A percentile compares a stretch with the other conserved stretches of the same genome.
Evolutionary conservation across 352 stramenopile species (phyloP).

Genomic region (Globisporangium viniferum): DNA sequence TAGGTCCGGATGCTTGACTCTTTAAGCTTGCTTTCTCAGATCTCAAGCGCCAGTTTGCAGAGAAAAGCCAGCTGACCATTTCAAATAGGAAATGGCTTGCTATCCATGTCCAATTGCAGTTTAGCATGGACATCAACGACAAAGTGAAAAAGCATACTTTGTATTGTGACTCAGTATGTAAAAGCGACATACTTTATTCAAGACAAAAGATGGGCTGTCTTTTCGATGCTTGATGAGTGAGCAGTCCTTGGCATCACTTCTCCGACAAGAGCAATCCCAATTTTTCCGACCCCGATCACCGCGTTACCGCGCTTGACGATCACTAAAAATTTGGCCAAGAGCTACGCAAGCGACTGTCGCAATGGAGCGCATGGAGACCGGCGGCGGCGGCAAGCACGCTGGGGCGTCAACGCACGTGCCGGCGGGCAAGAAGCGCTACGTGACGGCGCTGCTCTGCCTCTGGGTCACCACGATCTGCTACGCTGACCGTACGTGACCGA

Average conservation of each 20-base stretch:
- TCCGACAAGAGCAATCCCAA: neutral
- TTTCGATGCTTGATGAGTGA: neutral
- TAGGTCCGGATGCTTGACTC: neutral
- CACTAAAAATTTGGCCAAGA: neutral
- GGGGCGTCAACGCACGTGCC: neutral
- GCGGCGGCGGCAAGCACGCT: neutral
- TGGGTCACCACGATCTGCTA: slow-evolving; percentile 84
- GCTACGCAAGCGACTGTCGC: neutral
- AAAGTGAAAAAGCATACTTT: neutral
- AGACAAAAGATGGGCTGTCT: neutral
- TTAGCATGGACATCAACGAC: neutral
- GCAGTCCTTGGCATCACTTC: neutral
- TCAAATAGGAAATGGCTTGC: neutral
- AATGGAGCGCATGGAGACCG: slow-evolving; percentile 1
- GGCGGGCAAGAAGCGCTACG: slow-evolving; percentile 47
- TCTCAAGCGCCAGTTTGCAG: neutral
- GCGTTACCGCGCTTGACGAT: neutral
- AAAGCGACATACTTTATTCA: neutral
- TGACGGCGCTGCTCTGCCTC: slow-evolving; percentile 71
- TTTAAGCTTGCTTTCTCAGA: neutral
- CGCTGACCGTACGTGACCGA: slow-evolving; percentile 55
- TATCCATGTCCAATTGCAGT: neutral
- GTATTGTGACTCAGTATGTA: neutral
- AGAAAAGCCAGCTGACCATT: neutral
- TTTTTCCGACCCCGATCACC: neutral